These are phyloP conservation scores for Bruguiera sexangula DNA, from an alignment of 345 rosid species.

Conservation along the genomic window DNA sequence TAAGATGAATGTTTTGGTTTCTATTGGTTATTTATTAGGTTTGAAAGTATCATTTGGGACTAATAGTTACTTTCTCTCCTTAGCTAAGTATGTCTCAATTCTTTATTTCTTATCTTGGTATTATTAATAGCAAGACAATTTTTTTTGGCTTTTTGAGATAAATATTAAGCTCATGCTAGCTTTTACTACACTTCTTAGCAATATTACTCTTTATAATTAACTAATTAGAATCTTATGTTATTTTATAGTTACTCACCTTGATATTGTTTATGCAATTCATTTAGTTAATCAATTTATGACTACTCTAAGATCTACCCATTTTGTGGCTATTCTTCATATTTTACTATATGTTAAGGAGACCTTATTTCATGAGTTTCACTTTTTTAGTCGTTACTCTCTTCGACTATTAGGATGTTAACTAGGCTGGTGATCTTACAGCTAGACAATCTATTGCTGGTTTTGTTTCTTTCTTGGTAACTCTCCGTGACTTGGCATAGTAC, in stretches of 20 bases:
- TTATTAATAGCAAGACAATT: neutral
- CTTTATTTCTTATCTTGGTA: neutral
- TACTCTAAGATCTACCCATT: neutral
- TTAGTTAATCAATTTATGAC: neutral
- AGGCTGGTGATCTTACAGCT: neutral
- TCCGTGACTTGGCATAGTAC: neutral
- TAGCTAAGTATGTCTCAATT: neutral
- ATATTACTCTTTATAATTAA: neutral
- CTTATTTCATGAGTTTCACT: neutral
- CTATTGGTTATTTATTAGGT: neutral
- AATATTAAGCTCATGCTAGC: neutral
- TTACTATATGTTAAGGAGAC: neutral
- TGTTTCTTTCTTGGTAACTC: neutral
- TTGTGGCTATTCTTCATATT: neutral
- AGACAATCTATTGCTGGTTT: neutral
- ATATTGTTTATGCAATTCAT: neutral
- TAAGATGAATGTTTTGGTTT: neutral
- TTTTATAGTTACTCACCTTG: neutral
- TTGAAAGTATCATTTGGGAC: neutral
- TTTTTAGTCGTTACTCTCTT: neutral
- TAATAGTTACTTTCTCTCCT: neutral
- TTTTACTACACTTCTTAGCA: neutral
- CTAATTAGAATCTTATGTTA: neutral
- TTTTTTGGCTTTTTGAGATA: neutral
- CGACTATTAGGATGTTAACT: neutral